Conservation (phyloP, 1,139 yeast species). For the Saccharomyces hybrid region DNA sequence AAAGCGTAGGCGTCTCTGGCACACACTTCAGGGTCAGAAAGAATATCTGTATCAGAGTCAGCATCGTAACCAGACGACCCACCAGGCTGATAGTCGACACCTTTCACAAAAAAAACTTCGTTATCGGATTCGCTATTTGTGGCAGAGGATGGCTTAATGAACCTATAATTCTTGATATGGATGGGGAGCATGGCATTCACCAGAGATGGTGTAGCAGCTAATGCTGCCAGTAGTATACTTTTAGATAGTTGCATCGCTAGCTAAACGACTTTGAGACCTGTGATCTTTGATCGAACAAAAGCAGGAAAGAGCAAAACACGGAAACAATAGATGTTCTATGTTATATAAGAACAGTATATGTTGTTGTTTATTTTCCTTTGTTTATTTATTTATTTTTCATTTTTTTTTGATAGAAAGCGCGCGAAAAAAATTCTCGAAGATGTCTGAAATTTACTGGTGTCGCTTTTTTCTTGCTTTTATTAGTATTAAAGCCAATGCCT, state of each 20-base stretch:
- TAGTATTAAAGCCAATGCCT: not conserved
- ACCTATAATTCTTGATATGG: conserved; percentile 40
- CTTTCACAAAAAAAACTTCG: conserved; percentile 45
- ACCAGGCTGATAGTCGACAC: conserved; percentile 69
- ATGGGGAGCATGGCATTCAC: conserved; percentile 41
- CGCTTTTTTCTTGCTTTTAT: not conserved
- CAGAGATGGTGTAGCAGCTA: conserved; percentile 13
- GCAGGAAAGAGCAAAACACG: not conserved
- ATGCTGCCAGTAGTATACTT: not conserved
- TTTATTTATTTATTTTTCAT: not conserved
- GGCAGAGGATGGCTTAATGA: conserved; percentile 39
- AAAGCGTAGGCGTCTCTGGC: conserved; percentile 74
- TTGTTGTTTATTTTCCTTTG: not conserved
- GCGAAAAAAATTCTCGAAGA: not conserved
- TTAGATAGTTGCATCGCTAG: not conserved
- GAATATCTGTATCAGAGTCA: conserved; percentile 47
- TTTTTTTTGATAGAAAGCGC: not conserved
- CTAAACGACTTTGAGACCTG: not conserved
- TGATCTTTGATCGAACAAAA: not conserved
- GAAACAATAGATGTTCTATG: not conserved
- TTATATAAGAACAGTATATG: not conserved
- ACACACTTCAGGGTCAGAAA: conserved; percentile 65
- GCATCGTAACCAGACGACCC: conserved; percentile 55
- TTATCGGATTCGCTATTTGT: conserved; percentile 36
- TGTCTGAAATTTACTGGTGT: not conserved